Evolutionary conservation across 257 asterid genomes (phyloP).

Genomic region (Solanum ossicruentum): DNA sequence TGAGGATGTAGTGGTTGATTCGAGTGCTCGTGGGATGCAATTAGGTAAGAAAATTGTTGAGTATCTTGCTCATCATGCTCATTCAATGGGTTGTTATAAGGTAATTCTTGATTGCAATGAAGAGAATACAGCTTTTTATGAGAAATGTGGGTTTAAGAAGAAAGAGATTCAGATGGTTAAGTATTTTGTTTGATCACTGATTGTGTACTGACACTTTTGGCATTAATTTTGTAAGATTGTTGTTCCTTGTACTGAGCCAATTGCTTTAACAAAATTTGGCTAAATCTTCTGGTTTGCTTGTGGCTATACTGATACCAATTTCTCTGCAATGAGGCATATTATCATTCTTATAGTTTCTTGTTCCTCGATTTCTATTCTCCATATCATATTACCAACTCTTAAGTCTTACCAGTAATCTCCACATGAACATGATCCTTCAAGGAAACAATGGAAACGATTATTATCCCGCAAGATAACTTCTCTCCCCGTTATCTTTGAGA

Average conservation of each 20-base stretch:
- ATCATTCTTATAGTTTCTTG: not conserved
- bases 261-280: not conserved
- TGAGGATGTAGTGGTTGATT: conserved; percentile 90
- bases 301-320: not conserved
- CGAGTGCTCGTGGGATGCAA: conserved; percentile 51
- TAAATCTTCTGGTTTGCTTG: not conserved
- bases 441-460: conserved; percentile 28
- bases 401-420: conserved; percentile 23
- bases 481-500: conserved; percentile 20
- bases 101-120: conserved; percentile 71
- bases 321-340: not conserved
- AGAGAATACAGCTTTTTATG: conserved; percentile 55
- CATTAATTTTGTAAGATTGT: not conserved
- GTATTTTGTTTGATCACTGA: conserved; percentile 31
- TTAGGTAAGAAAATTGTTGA: conserved; percentile 60
- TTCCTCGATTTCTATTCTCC: not conserved
- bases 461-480: conserved; percentile 28
- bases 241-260: not conserved
- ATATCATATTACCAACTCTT: not conserved
- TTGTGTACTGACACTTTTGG: not conserved
- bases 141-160: conserved; percentile 73
- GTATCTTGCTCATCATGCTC: conserved; percentile 60
- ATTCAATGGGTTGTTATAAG: conserved; percentile 63
- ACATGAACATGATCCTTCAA: conserved; percentile 29
- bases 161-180: conserved; percentile 72